Conservation (phyloP, 805 yeast genomes). For the Candida boidinii region DNA sequence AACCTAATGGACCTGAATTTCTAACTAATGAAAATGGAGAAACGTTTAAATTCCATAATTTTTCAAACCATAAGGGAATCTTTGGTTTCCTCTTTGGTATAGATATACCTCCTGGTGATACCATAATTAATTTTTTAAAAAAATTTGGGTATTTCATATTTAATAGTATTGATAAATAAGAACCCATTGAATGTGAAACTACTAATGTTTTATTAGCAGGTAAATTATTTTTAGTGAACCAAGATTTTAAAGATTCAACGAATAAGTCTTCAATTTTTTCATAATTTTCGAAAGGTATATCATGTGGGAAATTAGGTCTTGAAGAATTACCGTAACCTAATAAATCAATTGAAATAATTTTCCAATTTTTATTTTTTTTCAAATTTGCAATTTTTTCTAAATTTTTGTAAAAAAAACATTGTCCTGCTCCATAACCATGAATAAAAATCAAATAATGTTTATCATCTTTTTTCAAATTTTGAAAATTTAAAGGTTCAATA, state of each 20-base stretch:
- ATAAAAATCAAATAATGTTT: conserved; percentile 56
- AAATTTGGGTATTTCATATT: conserved; percentile 52
- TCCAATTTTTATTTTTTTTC: conserved; percentile 41
- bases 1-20: conserved; percentile 73
- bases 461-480: conserved; percentile 1
- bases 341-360: conserved; percentile 78
- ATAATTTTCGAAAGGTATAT: conserved; percentile 29
- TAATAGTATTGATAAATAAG: conserved; percentile 66
- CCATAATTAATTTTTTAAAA: conserved; percentile 62
- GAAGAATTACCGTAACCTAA: conserved; percentile 89
- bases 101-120: conserved; percentile 85
- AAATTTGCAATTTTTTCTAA: conserved; percentile 34
- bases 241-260: conserved; percentile 51
- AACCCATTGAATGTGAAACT: conserved; percentile 91
- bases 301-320: conserved; percentile 56
- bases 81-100: conserved; percentile 30
- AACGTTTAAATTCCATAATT: conserved; percentile 68
- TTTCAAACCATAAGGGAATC: conserved; percentile 71
- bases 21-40: conserved; percentile 83
- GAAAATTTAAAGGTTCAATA: conserved; percentile 31
- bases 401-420: conserved; percentile 73
- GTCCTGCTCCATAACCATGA: conserved; percentile 93
- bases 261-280: conserved; percentile 53
- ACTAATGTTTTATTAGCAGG: conserved; percentile 38
- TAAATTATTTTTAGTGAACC: conserved; percentile 43